Conservation (phyloP, 2,329 filamentous ascomycete genomes). For the Ustilaginoidea virens region DNA sequence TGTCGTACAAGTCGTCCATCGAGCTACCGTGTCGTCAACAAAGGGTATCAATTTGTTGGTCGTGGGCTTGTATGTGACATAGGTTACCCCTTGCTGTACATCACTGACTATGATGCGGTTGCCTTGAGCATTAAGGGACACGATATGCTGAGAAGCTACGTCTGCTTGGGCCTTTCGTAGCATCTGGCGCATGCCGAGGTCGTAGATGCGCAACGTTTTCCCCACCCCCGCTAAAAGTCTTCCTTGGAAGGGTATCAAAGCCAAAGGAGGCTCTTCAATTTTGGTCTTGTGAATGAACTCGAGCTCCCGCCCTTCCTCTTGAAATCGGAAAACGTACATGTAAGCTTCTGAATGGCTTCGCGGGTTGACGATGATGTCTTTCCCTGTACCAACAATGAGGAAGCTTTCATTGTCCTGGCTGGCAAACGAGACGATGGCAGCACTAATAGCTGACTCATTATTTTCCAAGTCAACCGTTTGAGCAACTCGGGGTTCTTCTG, state of each 20-base stretch:
- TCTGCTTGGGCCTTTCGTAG: conserved; percentile 81
- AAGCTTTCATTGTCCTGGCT: conserved; percentile 83
- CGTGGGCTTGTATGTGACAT: conserved; percentile 82
- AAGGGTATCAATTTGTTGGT: conserved; percentile 90
- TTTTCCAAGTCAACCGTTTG: conserved; percentile 70
- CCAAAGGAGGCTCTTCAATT: conserved; percentile 74
- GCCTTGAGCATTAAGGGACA: conserved; percentile 77
- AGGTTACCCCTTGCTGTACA: conserved; percentile 81
- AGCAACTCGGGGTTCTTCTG: conserved; percentile 51
- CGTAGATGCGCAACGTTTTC: conserved; percentile 70
- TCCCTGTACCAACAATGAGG: conserved; percentile 85
- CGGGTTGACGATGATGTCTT: conserved; percentile 71
- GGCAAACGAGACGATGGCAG: conserved; percentile 70
- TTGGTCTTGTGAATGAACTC: conserved; percentile 96
- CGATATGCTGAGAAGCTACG: conserved; percentile 68
- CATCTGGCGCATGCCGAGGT: conserved; percentile 83
- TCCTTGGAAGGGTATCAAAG: conserved; percentile 87
- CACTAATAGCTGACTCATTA: conserved; percentile 83
- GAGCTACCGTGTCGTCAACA: conserved; percentile 72
- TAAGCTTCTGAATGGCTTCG: conserved; percentile 64
- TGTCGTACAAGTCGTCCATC: conserved; percentile 79
- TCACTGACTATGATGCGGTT: conserved; percentile 86
- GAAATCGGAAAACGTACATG: conserved; percentile 84
- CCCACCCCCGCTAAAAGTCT: conserved; percentile 77
- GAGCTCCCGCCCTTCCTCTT: conserved; percentile 71